Base-by-base conservation (phyloP, 805 yeast genomes). In the Sugiyamaella valdiviana region DNA sequence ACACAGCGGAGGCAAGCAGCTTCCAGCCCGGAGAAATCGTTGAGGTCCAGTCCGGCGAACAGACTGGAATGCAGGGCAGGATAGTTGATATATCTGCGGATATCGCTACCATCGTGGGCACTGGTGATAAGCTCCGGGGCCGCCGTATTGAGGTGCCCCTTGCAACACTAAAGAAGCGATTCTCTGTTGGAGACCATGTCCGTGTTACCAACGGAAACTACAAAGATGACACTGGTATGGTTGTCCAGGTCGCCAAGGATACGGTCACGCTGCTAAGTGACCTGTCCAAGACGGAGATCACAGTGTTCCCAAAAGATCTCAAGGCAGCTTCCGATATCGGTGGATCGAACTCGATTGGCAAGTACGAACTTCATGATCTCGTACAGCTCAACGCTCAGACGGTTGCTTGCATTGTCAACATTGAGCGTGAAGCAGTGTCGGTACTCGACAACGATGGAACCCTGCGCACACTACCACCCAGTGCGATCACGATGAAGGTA, bases 1-100 rank as follows among this genome's bases (percentile, higher is more conserved):
- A 24, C 36, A 41, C 44, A 10, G 76, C 75, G 35, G 72, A 77
- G 19, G 69, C 76, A 23, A 73, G 80, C 29, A 67, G 75, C 2
- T 91, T 90, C 71, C 96, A 88, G 65, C 87, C 95, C 5, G 97
- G 96, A 57, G 99, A 93, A 65, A 78, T 85, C 57, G 96, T 93
- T 42, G 96, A 90, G 67, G 85, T 93, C 43, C 75, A 85, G 45
- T 80, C 81, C 55, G 99, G 99, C 63, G 99, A 93, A 69, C 97
- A 90, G 68, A 80, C 90, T 41, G 95, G 91, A 51, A 79, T 95
- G 51, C 76, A 77, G 46, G 99, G 97, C 68, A 76, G 76, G 45
- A 95, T 91, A 45, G 68, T 78, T 6, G 75, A 84, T 21, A 78
- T 89, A 1, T 74, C 80, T 2, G 78, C 82, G 15, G 93, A 84